Evolutionary conservation across 2,329 filamentous ascomycete species (phyloP).

Genomic region (Akanthomyces uredinophilus): DNA sequence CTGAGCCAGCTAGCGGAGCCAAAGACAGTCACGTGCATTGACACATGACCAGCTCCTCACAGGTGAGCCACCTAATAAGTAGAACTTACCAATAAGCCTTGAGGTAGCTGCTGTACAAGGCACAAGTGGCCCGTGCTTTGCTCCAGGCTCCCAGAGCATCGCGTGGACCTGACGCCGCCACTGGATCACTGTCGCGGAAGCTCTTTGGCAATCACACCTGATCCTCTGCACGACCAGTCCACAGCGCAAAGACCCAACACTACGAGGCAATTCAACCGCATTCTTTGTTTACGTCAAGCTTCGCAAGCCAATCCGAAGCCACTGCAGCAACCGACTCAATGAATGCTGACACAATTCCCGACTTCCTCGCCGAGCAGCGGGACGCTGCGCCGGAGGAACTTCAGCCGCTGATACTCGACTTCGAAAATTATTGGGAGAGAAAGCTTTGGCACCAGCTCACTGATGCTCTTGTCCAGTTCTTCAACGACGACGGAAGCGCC

Average conservation of each 20-base stretch:
- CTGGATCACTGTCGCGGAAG: not conserved
- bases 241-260: not conserved
- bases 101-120: not conserved
- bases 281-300: not conserved
- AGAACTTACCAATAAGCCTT: not conserved
- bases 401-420: conserved; percentile 80
- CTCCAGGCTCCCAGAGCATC: conserved; percentile 5
- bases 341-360: conserved; percentile 82
- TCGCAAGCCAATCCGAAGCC: not conserved
- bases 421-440: conserved; percentile 96
- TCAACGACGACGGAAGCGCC: conserved; percentile 74
- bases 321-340: conserved; percentile 40
- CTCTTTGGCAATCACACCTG: not conserved
- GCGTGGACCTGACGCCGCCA: conserved; percentile 6
- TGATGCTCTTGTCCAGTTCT: conserved; percentile 81
- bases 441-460: conserved; percentile 99
- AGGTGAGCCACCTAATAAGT: too few relatives aligned
- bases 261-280: not conserved
- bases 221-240: not conserved
- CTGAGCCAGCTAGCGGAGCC: not conserved
- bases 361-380: conserved; percentile 87
- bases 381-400: conserved; percentile 83
- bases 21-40: not conserved
- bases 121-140: not conserved
- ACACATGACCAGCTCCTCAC: not conserved